These are phyloP conservation scores for Collybiopsis confluens DNA, from an alignment of 768 basidiomycete genomes.

Conservation along the genomic window DNA sequence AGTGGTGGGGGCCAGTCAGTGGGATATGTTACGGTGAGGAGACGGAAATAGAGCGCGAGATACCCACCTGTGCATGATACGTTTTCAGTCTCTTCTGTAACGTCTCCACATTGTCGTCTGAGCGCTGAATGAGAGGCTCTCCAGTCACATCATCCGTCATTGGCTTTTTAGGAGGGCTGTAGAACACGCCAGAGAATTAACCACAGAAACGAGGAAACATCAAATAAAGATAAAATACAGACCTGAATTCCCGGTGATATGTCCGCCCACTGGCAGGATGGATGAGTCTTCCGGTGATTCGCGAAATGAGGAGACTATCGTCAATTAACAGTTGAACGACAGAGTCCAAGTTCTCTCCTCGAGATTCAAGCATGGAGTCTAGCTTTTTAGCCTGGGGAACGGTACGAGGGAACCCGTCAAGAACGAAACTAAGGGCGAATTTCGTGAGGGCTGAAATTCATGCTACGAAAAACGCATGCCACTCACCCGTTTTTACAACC, in stretches of 20 bases:
- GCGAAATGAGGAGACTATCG: constrained; percentile 93
- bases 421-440: constrained; percentile 69
- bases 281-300: constrained; percentile 94
- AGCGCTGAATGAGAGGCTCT: constrained; percentile 93
- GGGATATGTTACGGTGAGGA: not conserved
- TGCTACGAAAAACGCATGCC: not conserved
- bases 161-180: constrained; percentile 95
- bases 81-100: constrained; percentile 81
- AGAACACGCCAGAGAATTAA: constrained; percentile 12
- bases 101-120: constrained; percentile 97
- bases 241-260: constrained; percentile 96
- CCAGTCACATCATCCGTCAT: constrained; percentile 92
- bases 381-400: constrained; percentile 96
- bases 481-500: constrained; percentile 93
- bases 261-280: constrained; percentile 86
- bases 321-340: constrained; percentile 90
- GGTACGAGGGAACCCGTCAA: constrained; percentile 99
- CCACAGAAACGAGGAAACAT: constrained; percentile 5
- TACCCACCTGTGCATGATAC: constrained; percentile 62
- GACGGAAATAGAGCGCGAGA: not conserved
- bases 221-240: constrained; percentile 28
- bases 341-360: constrained; percentile 87
- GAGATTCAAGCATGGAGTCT: constrained; percentile 78
- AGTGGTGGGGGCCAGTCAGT: not conserved
- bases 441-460: not conserved